These are phyloP conservation scores for Blepharisma stoltei DNA, from an alignment of 73 alveolate species.

Conservation along the genomic window DNA sequence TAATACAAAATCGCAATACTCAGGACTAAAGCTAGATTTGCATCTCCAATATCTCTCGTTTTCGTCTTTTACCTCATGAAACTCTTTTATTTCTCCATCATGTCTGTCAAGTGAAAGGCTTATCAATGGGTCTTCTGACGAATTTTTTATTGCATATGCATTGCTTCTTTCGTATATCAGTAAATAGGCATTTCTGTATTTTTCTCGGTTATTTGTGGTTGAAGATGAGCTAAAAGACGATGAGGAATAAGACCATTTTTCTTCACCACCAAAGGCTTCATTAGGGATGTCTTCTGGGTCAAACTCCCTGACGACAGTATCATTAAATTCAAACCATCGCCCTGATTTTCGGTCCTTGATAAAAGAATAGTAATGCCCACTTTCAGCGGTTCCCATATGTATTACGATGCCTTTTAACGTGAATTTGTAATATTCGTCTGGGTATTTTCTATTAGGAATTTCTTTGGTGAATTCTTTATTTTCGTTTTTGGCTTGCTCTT, in stretches of 20 bases:
- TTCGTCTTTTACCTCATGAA: slow-evolving; percentile 53
- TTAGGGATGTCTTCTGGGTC: slow-evolving; percentile 70
- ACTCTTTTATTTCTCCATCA: slow-evolving; percentile 18
- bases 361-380: slow-evolving; percentile 98
- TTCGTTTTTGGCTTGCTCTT: slow-evolving; percentile 40
- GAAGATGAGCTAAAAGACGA: slow-evolving; percentile 26
- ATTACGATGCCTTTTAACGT: slow-evolving; percentile 88
- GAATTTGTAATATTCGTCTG: slow-evolving; percentile 80
- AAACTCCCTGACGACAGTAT: slow-evolving; percentile 64
- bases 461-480: slow-evolving; percentile 32
- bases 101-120: slow-evolving; percentile 32
- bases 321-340: slow-evolving; percentile 63
- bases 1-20: slow-evolving; percentile 50
- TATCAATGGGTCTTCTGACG: slow-evolving; percentile 9
- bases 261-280: slow-evolving; percentile 90
- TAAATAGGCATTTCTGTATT: slow-evolving; percentile 78
- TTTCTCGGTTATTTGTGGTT: slow-evolving; percentile 31
- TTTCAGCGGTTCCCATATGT: slow-evolving; percentile 95
- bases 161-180: slow-evolving; percentile 81
- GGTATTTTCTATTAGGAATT: slow-evolving; percentile 50
- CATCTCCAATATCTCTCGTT: slow-evolving; percentile 73
- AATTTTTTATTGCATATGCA: slow-evolving; percentile 41
- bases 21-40: slow-evolving; percentile 64
- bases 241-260: slow-evolving; percentile 15
- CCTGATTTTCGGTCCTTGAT: slow-evolving; percentile 47